phyloP scores from a whole-genome alignment of 1,284 basidiomycete species.

The Coniophora puteana region DNA sequence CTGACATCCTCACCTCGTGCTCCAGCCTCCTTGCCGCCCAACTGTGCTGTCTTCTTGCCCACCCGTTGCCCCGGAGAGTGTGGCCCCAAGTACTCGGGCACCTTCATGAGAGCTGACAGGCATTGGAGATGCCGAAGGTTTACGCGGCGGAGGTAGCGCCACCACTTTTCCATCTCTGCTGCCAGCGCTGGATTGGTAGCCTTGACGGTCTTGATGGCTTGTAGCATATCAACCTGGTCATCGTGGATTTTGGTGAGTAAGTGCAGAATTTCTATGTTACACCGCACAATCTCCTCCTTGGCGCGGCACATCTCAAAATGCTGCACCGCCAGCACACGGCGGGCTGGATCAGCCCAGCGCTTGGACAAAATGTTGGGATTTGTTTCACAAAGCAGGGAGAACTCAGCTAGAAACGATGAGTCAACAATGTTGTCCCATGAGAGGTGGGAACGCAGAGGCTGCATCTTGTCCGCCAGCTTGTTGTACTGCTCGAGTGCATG shows the following conservation, averaged over 20 bases:
- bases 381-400: not conserved
- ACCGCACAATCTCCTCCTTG: not conserved
- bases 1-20: too few relatives aligned
- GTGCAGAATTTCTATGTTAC: not conserved
- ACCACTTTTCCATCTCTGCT: not conserved
- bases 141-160: not conserved
- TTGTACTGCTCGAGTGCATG: slow-evolving; percentile 1
- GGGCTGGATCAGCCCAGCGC: not conserved
- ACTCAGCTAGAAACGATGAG: not conserved
- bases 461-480: too few relatives aligned
- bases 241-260: not conserved
- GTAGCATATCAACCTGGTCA: not conserved
- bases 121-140: not conserved
- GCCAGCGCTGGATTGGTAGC: not conserved
- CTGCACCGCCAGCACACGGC: not conserved
- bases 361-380: not conserved
- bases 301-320: not conserved
- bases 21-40: too few relatives aligned
- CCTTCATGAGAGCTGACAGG: too few relatives aligned
- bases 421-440: not conserved
- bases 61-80: too few relatives aligned
- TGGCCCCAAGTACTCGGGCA: too few relatives aligned
- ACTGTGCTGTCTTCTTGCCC: too few relatives aligned
- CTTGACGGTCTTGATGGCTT: not conserved
- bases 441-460: too few relatives aligned